These are phyloP conservation scores for Blastocystis sp. DNA, from an alignment of 352 stramenopile species.

Conservation along the genomic window DNA sequence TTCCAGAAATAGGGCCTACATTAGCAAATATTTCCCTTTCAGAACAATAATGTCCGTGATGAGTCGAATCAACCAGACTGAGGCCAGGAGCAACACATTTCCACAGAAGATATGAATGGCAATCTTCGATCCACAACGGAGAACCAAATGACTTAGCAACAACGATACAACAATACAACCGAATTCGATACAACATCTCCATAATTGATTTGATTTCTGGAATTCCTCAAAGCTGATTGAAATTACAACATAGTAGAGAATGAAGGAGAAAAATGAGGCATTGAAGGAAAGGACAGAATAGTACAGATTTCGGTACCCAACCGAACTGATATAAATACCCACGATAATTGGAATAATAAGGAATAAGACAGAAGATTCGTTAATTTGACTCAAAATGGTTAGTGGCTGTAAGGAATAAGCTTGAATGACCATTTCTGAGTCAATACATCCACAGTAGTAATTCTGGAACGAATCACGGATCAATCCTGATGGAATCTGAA, in stretches of 20 bases:
- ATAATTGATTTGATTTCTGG: too few species aligned
- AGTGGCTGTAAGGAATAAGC: background rate
- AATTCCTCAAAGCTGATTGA: background rate
- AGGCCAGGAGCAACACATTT: background rate
- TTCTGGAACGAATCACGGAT: background rate
- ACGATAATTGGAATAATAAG: background rate
- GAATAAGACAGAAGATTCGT: background rate
- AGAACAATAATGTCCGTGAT: background rate
- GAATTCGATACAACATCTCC: background rate
- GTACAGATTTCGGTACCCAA: slow-evolving; percentile 14
- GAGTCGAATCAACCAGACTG: background rate
- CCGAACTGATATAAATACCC: background rate
- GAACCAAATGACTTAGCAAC: background rate
- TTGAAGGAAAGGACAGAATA: background rate
- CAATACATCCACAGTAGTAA: background rate
- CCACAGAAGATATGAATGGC: background rate
- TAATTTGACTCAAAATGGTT: background rate
- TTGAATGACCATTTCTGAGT: background rate
- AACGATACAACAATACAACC: background rate
- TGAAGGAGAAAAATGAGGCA: background rate
- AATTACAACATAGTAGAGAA: background rate
- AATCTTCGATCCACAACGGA: too few species aligned
- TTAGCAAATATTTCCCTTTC: background rate
- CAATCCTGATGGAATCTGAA: slow-evolving; percentile 12
- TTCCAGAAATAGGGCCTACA: too few species aligned